Evolutionary conservation across 805 yeast genomes (phyloP), one percentile per base, ranked within the genome.

Genomic region (Teunomyces pallodes): DNA sequence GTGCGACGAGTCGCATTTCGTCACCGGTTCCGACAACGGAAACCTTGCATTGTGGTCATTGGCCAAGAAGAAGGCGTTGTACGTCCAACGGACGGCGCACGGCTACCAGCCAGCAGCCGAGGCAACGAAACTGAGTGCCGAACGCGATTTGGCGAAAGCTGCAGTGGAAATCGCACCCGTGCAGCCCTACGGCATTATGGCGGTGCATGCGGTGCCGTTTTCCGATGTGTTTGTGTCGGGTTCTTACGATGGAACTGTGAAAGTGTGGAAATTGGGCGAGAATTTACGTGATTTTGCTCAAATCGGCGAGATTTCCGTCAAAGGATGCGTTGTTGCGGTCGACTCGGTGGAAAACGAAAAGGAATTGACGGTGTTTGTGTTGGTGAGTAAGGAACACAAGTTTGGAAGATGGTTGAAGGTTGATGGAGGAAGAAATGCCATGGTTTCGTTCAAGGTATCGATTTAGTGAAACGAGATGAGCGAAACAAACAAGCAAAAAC

Each of bases 21-120:
- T 94, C 42, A 91, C 98, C 1, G 98, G 98, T 4, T 85, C 96
- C 12, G 99, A 94, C 63, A 92, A 91, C 64, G 99, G 99, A 38
- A 87, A 82, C 61, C 69, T 94, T 29, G 72, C 88, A n/a, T 73
- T 94, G 52, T 94, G 99, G 99, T 83, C 96, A 2, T 70, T 86
- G 48, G 84, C 88, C 24, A 90, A 90, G 70, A 94, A 94, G 79
- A 91, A 90, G 68, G 95, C 98, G 12, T 69, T 87, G 27, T 85
- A 67, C 64, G 82, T 83, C 2, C 67, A 78, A 52, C 79, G 94
- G 58, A 68, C 75, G 43, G 87, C 92, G 2, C 99, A 94, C 65
- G 99, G 97, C 2, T 56, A 78, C 14, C 74, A 77, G 46, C 81
- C 83, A 12, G 58, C 51, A 50, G 61, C 83, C 13, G 66, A 70